These are phyloP conservation scores for Dryadomyces quercus-mongolicae DNA, from an alignment of 2,329 filamentous ascomycete genomes.

Conservation along the genomic window DNA sequence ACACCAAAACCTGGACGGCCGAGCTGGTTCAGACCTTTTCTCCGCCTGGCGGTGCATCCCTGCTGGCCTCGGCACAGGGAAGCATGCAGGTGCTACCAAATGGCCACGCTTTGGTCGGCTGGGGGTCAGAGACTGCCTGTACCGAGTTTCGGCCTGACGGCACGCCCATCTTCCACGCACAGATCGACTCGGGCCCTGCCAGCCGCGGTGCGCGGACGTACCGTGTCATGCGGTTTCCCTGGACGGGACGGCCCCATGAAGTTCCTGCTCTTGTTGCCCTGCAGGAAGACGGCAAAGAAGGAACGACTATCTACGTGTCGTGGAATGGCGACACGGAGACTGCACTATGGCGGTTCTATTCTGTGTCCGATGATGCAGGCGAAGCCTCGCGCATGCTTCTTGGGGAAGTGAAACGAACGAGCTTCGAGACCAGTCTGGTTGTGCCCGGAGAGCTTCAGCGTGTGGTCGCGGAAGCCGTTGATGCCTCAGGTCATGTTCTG, in stretches of 20 bases:
- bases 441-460: background rate
- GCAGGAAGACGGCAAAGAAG: conserved; percentile 4
- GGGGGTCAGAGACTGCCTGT: conserved; percentile 37
- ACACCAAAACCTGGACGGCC: conserved; percentile 29
- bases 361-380: background rate
- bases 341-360: conserved; percentile 13
- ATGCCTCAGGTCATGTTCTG: too few relatives aligned
- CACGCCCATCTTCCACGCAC: conserved; percentile 37
- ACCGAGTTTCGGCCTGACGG: conserved; percentile 37
- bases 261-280: conserved; percentile 18
- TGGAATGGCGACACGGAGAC: conserved; percentile 34
- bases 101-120: conserved; percentile 42
- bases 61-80: conserved; percentile 20
- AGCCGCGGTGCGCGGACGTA: conserved; percentile 36
- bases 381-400: background rate
- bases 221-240: conserved; percentile 39
- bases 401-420: conserved; percentile 1
- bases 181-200: conserved; percentile 27
- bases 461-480: too few relatives aligned
- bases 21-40: conserved; percentile 32
- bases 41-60: conserved; percentile 22
- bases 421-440: conserved; percentile 5
- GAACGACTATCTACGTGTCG: conserved; percentile 21
- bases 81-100: conserved; percentile 39
- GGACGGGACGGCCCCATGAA: conserved; percentile 33